Evolutionary conservation across 768 basidiomycete species (phyloP), one percentile per base, ranked within the genome.

Genomic region (Exidia glandulosa): DNA sequence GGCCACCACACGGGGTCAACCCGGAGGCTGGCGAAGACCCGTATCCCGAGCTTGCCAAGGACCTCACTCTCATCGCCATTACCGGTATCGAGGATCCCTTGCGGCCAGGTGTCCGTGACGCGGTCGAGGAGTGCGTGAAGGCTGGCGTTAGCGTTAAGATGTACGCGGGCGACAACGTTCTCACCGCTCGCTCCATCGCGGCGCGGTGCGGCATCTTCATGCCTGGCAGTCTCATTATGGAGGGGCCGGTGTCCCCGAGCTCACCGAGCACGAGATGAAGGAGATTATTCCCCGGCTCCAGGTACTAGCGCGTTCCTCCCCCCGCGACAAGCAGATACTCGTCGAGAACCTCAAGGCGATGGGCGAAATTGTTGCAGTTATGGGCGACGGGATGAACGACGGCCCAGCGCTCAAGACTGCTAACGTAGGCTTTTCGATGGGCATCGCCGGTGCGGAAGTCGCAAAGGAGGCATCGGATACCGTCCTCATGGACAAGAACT

Each of bases 161-260:
- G 94, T 95, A 92, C 70, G 97, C 96, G 0, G 96, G 95, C 64
- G 94, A 98, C 72, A 97, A 96, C 64, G 91, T 93, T 56, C 83
- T 97, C 57, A 94, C 90, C 0, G 91, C 90, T 56, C 84, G 93
- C n/a, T 96, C 94, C 7, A 99, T 99, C 66, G 95, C 96, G 25
- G 1, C 81, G 1, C 95, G 98, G 67, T 98, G 95, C 66, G 94
- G 94, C 36, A 97, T 98, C 70, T 98, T 88, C 75, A 88, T 87
- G 16, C 73, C 87, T 2, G 94, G 94, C 30, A 95, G 96, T 31
- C 82, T 97, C 65, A 90, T 99, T 73, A 97, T 98, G 92, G 96
- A 99, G 70, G 94, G 96, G 0, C 95, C 95, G 0, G 79, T 86
- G 3, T 99, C 98, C 82, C 96, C 45, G 77, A 85, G 67, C 79